Conservation (phyloP, 2,329 filamentous ascomycete species). For the Apiospora sp. region DNA sequence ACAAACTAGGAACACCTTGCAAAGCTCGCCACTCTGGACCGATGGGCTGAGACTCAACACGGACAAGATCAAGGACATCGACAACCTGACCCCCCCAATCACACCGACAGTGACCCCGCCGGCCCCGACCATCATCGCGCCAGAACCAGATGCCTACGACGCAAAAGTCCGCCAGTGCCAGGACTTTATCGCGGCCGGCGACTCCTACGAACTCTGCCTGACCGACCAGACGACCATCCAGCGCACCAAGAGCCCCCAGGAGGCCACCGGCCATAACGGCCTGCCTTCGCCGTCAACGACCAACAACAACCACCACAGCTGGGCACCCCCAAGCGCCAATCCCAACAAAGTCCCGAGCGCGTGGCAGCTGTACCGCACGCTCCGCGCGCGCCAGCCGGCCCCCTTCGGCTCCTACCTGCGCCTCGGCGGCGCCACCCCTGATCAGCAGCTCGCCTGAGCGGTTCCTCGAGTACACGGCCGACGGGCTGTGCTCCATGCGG, state of each 20-base stretch:
- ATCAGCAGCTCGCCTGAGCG: conserved; percentile 88
- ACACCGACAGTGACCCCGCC: conserved; percentile 36
- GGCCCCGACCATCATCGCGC: conserved; percentile 46
- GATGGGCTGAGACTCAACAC: conserved; percentile 35
- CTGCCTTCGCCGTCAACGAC: conserved; percentile 44
- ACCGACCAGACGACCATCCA: conserved; percentile 76
- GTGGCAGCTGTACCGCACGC: conserved; percentile 76
- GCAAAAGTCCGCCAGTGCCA: conserved; percentile 74
- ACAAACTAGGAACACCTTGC: conserved; percentile 43
- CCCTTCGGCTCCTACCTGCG: conserved; percentile 86
- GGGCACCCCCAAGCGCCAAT: conserved; percentile 31
- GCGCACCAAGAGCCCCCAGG: conserved; percentile 42
- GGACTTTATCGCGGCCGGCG: conserved; percentile 74
- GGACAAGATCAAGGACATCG: conserved; percentile 29
- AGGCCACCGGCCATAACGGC: conserved; percentile 48
- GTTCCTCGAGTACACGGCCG: conserved; percentile 69
- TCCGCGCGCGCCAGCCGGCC: conserved; percentile 77
- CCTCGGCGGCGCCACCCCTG: conserved; percentile 72
- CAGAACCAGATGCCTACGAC: conserved; percentile 64
- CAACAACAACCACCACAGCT: conserved; percentile 28
- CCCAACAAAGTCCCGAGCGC: conserved; percentile 35
- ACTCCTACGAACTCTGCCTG: conserved; percentile 87
- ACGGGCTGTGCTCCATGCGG: conserved; percentile 76
- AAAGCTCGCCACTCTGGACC: conserved; percentile 45
- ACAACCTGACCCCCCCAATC: conserved; percentile 40